A percentile compares a stretch with the other conserved stretches of the same genome.
phyloP scores from a whole-genome alignment of 495 filamentous ascomycete species.

The Aspergillus panamensis region DNA sequence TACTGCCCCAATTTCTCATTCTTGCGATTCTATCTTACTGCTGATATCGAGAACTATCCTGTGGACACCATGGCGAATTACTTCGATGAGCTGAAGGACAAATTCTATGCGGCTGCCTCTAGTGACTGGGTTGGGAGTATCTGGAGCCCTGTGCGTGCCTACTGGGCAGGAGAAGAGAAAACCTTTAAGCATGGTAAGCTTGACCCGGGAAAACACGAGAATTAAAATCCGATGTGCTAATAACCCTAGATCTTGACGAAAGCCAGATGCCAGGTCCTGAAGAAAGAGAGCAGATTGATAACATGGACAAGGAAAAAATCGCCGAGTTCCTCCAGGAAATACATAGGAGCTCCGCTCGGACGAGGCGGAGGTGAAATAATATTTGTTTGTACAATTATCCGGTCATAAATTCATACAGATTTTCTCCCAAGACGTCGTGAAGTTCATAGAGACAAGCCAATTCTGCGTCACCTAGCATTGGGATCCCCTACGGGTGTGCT shows the following conservation, averaged over 20 bases:
- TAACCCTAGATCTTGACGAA: background rate
- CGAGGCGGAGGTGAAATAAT: constrained; percentile 9
- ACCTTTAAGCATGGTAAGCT: background rate
- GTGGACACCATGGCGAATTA: background rate
- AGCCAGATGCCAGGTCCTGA: background rate
- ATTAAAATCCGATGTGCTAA: background rate
- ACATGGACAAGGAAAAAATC: constrained; percentile 28
- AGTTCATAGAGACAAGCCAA: background rate
- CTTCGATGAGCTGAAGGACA: constrained; percentile 4
- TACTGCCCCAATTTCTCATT: no score
- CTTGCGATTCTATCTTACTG: no score
- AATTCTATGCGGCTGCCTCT: background rate
- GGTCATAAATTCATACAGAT: background rate
- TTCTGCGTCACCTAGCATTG: background rate
- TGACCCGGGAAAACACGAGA: background rate
- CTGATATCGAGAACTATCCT: no score
- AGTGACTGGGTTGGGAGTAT: constrained; percentile 7
- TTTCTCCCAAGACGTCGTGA: background rate
- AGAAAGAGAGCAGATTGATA: constrained; percentile 25
- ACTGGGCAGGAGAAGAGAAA: background rate
- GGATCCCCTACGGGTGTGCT: constrained; percentile 26
- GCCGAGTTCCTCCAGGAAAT: constrained; percentile 34
- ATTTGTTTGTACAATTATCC: background rate
- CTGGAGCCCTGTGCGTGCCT: constrained; percentile 3
- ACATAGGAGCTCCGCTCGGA: constrained; percentile 24